These are phyloP conservation scores for Batkoa obscura DNA, from an alignment of 371 early-diverging fungal species.

Conservation along the genomic window DNA sequence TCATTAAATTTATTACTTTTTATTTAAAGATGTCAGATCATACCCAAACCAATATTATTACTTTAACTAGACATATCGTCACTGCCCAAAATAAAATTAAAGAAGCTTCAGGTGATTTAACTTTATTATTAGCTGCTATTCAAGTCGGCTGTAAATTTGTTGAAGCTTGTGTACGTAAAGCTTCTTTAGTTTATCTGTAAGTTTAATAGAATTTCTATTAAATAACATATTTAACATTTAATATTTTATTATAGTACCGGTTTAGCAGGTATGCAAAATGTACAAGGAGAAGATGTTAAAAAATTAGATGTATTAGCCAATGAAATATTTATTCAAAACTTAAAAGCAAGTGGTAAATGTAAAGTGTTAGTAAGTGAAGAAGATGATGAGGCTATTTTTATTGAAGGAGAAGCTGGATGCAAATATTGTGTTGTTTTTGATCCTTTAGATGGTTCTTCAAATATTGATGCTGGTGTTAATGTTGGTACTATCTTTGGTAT, in stretches of 20 bases:
- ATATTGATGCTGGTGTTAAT: slow-evolving; percentile 95
- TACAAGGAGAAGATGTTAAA: slow-evolving; percentile 91
- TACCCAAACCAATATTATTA: slow-evolving; percentile 67
- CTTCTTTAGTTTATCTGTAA: slow-evolving; percentile 86
- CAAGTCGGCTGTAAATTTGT: slow-evolving; percentile 95
- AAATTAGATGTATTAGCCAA: slow-evolving; percentile 93
- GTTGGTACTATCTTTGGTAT: slow-evolving; percentile 97
- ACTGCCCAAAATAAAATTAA: slow-evolving; percentile 66
- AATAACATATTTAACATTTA: neutral
- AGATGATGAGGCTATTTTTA: slow-evolving; percentile 80
- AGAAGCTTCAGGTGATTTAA: slow-evolving; percentile 89
- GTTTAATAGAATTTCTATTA: slow-evolving; percentile 9
- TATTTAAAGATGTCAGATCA: slow-evolving; percentile 10
- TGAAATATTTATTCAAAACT: slow-evolving; percentile 90
- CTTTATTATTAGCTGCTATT: slow-evolving; percentile 72
- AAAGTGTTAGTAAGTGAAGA: slow-evolving; percentile 89
- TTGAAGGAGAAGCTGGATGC: slow-evolving; percentile 49
- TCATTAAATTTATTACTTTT: no score
- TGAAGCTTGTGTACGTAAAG: slow-evolving; percentile 87
- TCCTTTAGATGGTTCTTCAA: slow-evolving; percentile 90
- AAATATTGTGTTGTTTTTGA: slow-evolving; percentile 95
- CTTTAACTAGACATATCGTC: slow-evolving; percentile 84
- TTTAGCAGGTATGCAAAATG: slow-evolving; percentile 67
- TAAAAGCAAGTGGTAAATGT: slow-evolving; percentile 79
- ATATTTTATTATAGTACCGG: slow-evolving; percentile 37